phyloP scores from a whole-genome alignment of 208 protist genomes.

The Leishmania guyanensis region DNA sequence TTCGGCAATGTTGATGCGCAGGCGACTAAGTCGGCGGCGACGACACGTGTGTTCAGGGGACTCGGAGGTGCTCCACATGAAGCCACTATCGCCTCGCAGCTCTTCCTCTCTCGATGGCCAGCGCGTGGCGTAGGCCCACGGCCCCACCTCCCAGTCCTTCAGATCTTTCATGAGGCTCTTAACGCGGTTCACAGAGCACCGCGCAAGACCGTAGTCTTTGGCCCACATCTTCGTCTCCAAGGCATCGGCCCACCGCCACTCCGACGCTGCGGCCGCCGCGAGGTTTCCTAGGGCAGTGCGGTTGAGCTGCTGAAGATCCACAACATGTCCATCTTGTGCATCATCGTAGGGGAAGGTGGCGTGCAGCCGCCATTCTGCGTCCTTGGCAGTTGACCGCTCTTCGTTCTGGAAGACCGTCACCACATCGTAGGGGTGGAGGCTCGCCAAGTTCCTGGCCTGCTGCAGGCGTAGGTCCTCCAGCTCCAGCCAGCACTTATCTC shows the following conservation, averaged over 20 bases:
- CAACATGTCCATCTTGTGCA: slow-evolving; percentile 33
- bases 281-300: slow-evolving; percentile 15
- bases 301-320: slow-evolving; percentile 54
- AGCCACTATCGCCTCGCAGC: slow-evolving; percentile 9
- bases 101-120: slow-evolving; percentile 51
- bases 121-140: slow-evolving; percentile 61
- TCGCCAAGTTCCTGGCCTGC: slow-evolving; percentile 42
- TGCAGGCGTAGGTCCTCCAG: slow-evolving; percentile 51
- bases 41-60: slow-evolving; percentile 33
- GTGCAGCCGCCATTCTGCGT: slow-evolving; percentile 48
- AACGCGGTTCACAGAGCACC: not conserved
- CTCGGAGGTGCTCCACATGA: slow-evolving; percentile 34
- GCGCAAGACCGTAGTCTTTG: not conserved
- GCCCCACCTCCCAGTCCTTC: slow-evolving; percentile 56
- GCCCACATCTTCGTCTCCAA: slow-evolving; percentile 4
- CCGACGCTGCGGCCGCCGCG: not conserved
- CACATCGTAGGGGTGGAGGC: slow-evolving; percentile 32
- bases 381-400: slow-evolving; percentile 22
- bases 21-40: slow-evolving; percentile 41
- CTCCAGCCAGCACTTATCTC: slow-evolving; percentile 63
- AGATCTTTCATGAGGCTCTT: slow-evolving; percentile 48
- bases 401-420: slow-evolving; percentile 65
- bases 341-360: slow-evolving; percentile 67
- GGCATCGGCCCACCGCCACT: slow-evolving; percentile 57
- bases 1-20: slow-evolving; percentile 43